Evolutionary conservation across 805 yeast species (phyloP).

Genomic region (Candida wancherniae): DNA sequence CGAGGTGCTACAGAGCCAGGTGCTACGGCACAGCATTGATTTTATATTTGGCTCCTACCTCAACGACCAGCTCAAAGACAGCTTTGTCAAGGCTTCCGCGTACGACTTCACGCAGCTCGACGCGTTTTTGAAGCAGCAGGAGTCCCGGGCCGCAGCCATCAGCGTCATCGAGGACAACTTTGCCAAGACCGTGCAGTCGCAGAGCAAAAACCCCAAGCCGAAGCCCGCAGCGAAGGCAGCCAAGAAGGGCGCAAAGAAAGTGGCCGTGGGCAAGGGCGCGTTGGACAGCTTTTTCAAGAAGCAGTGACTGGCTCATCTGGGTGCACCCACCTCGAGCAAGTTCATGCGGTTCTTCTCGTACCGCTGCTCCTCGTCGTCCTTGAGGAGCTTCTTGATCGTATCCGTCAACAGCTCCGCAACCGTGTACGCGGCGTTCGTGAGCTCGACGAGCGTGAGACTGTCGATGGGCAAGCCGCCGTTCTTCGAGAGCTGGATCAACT

Average conservation of each 20-base stretch:
- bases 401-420: conserved; percentile 64
- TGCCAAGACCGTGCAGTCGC: conserved; percentile 17
- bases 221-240: conserved; percentile 17
- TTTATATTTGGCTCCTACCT: conserved; percentile 44
- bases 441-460: conserved; percentile 60
- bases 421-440: conserved; percentile 60
- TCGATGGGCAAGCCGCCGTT: conserved; percentile 88
- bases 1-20: conserved; percentile 31
- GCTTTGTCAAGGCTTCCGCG: conserved; percentile 14
- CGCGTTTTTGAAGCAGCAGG: conserved; percentile 14
- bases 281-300: conserved; percentile 62
- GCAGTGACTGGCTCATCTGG: conserved; percentile 22
- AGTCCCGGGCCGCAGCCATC: conserved; percentile 19
- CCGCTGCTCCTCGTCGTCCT: conserved; percentile 48
- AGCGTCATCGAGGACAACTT: conserved; percentile 25
- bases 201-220: conserved; percentile 19
- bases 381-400: conserved; percentile 51
- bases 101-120: conserved; percentile 21
- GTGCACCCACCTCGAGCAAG: conserved; percentile 35
- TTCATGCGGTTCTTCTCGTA: conserved; percentile 31
- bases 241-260: conserved; percentile 33
- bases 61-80: conserved; percentile 21
- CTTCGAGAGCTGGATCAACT: conserved; percentile 82
- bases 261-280: conserved; percentile 61
- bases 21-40: conserved; percentile 40